Evolutionary conservation across 2,329 filamentous ascomycete genomes (phyloP).

Genomic region (Microdochium trichocladiopsis): DNA sequence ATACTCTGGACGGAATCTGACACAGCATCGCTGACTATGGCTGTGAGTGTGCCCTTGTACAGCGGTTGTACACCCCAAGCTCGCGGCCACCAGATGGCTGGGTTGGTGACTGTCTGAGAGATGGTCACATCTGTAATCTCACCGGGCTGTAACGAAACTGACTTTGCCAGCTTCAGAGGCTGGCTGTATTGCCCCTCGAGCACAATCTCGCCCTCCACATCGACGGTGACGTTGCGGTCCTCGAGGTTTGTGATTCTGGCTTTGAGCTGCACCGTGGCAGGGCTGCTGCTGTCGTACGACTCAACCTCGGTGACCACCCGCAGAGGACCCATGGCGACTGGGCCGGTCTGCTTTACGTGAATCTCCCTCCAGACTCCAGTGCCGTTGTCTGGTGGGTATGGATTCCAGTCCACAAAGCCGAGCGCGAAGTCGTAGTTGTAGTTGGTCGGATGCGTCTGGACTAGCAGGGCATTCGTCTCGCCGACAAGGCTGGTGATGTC

Average conservation of each 20-base stretch:
- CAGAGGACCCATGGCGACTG: conserved; percentile 35
- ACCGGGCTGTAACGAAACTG: conserved; percentile 27
- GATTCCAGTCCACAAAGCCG: conserved; percentile 58
- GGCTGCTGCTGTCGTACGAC: conserved; percentile 14
- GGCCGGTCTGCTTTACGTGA: conserved; percentile 45
- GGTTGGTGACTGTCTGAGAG: conserved; percentile 27
- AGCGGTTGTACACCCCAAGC: conserved; percentile 51
- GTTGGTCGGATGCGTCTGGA: conserved; percentile 49
- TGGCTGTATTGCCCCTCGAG: conserved; percentile 19
- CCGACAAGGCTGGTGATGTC: conserved; percentile 40
- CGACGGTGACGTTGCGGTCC: conserved; percentile 26
- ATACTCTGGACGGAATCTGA: conserved; percentile 25
- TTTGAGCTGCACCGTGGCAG: conserved; percentile 29
- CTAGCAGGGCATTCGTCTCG: conserved; percentile 41
- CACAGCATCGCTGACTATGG: conserved; percentile 11
- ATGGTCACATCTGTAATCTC: conserved; percentile 31
- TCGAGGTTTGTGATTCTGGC: conserved; percentile 32
- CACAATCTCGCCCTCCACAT: conserved; percentile 22
- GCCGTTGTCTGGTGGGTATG: conserved; percentile 53
- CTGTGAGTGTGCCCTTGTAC: conserved; percentile 28
- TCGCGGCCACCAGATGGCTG: conserved; percentile 55
- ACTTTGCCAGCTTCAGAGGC: conserved; percentile 17
- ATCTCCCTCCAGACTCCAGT: conserved; percentile 57
- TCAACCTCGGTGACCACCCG: conserved; percentile 36
- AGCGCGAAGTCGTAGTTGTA: conserved; percentile 52